Evolutionary conservation across 2,329 filamentous ascomycete species (phyloP), one percentile per base, ranked within the genome.

Genomic region (Colletotrichum plurivorum): DNA sequence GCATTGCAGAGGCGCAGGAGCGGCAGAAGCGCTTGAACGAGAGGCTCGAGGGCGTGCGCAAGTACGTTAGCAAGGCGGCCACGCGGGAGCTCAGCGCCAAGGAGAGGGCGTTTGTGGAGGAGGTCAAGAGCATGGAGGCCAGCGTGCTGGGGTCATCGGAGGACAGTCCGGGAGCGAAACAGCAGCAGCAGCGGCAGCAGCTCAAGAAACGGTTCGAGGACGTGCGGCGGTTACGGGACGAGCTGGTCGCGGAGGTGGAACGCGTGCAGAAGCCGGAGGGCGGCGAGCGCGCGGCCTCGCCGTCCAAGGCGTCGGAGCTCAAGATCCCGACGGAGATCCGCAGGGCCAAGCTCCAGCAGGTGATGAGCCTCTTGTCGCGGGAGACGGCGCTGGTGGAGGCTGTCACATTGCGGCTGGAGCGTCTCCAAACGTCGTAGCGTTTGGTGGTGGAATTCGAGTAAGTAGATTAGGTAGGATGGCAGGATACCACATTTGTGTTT

Each of bases 321-420:
- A 82, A 84, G 71, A 88, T 92, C 62, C 88, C 90, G 13, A 80
- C 84, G 20, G 88, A 90, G 63, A 85, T 92, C 67, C 84, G 90
- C 67, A 88, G 85, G 78, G 86, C 84, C 58, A 92, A 92, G 79
- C 79, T 93, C 72, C 84, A 84, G 65, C 87, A 92, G 76, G 89
- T 93, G 22, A 89, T 89, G 79, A 80, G 81, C 31, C 78, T 93
- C 69, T 79, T 94, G 72, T 89, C 91, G 66, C 83, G 91, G 31
- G 91, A 94, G 79, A 88, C 88, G 54, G 90, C 90, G 5, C 78
- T 93, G 74, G 88, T 93, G 7, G 90, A 93, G 73, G 91, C 89
- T 22, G 87, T 92, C 22, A 89, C 86, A 72, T 84, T 84, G 65
- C 84, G 91, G 65, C 79, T 94, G 71, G 88, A 91, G 77, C 86